Percentiles rank a stretch among this genome's conserved stretches.
Evolutionary conservation across 805 yeast species (phyloP).

Genomic region (Saturnispora kantuleensis): DNA sequence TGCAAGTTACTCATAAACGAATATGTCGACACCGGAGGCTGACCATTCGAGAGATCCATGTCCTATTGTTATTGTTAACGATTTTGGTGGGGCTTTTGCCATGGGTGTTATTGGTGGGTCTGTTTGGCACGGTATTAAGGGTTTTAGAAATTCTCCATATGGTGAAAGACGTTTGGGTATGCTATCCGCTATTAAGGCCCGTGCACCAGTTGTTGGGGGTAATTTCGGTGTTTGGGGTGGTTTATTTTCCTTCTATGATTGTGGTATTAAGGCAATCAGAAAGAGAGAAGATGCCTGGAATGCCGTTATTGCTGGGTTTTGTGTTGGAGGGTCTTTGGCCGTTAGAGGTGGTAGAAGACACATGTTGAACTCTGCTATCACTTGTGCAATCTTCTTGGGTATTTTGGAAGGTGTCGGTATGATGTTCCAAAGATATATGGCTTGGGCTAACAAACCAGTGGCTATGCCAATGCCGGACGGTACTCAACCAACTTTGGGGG

Average conservation of each 20-base stretch:
- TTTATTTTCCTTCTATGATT: conserved; percentile 87
- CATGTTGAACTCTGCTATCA: conserved; percentile 90
- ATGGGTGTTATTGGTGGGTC: conserved; percentile 99
- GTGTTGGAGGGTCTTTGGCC: conserved; percentile 96
- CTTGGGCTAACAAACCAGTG: conserved; percentile 68
- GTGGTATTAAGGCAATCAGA: conserved; percentile 90
- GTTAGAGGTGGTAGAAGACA: conserved; percentile 98
- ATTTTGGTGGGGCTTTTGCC: conserved; percentile 98
- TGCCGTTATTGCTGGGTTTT: conserved; percentile 95
- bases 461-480: conserved; percentile 47
- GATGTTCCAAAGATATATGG: conserved; percentile 86
- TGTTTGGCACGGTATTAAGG: conserved; percentile 98
- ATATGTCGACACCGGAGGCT: conserved; percentile 57
- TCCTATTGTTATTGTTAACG: conserved; percentile 90
- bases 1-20: conserved; percentile 7
- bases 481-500: conserved; percentile 11
- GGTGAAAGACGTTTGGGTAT: conserved; percentile 94
- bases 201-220: conserved; percentile 98
- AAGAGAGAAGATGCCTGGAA: conserved; percentile 98
- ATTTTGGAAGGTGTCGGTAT: conserved; percentile 97
- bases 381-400: conserved; percentile 95
- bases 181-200: conserved; percentile 78
- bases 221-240: conserved; percentile 99
- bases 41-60: conserved; percentile 99
- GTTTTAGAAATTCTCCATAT: conserved; percentile 94